phyloP scores from a whole-genome alignment of 768 basidiomycete species.

The Suillus cothurnatus region DNA sequence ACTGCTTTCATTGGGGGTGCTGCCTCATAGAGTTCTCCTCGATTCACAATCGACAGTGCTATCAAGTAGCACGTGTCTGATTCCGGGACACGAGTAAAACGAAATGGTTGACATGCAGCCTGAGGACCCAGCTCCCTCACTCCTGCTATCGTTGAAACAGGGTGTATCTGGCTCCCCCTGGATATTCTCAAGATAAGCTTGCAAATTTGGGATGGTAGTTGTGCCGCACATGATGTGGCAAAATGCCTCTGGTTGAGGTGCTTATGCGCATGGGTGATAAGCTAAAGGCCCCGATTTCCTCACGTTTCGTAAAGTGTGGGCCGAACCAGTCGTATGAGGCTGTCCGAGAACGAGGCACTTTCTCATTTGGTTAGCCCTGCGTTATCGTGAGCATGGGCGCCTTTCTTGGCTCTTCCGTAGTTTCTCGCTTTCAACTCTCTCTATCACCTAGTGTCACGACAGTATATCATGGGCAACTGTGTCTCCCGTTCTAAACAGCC shows the following conservation, averaged over 20 bases:
- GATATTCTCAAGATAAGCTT: neutral
- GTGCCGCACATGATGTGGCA: neutral
- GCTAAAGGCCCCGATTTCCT: neutral
- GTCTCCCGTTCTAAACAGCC: constrained; percentile 17
- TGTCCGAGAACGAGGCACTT: neutral
- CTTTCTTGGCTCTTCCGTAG: neutral
- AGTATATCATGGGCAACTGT: constrained; percentile 28
- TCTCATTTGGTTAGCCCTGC: constrained; percentile 8
- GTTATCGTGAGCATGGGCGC: constrained; percentile 13
- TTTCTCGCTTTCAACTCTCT: constrained; percentile 1
- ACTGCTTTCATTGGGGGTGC: neutral
- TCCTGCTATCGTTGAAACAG: neutral
- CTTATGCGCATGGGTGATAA: constrained; percentile 1
- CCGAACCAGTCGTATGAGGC: neutral
- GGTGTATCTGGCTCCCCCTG: neutral
- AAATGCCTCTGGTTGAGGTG: constrained; percentile 1
- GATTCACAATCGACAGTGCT: neutral
- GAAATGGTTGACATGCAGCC: neutral
- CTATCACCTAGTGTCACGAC: constrained; percentile 10
- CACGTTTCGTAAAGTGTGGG: neutral
- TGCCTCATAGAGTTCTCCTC: neutral
- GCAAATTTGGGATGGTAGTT: neutral
- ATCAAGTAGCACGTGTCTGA: neutral
- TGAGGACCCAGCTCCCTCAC: neutral
- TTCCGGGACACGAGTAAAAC: neutral